These are phyloP conservation scores for Eucalyptus marginata DNA, from an alignment of 345 rosid species.

Conservation along the genomic window DNA sequence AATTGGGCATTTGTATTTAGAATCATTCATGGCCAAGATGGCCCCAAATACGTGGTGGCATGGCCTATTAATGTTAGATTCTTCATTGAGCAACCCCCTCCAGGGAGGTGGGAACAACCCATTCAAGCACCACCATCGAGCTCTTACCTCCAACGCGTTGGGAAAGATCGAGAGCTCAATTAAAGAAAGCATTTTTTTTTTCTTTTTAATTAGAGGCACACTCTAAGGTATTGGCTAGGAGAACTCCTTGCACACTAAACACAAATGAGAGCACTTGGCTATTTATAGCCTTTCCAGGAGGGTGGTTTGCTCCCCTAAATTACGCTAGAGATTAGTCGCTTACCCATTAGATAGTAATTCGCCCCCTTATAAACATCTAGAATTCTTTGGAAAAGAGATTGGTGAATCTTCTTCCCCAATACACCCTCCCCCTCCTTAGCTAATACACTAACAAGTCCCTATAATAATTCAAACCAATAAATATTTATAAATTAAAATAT, in stretches of 20 bases:
- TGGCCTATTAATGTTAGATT: background rate
- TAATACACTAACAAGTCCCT: background rate
- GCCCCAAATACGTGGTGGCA: background rate
- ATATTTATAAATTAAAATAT: too few relatives aligned
- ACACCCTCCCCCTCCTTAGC: background rate
- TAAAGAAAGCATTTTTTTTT: background rate
- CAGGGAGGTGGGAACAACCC: background rate
- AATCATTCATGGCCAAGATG: background rate
- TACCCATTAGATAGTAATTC: background rate
- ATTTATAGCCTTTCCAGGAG: background rate
- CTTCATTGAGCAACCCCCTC: background rate
- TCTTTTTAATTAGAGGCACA: background rate
- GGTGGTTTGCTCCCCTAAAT: background rate
- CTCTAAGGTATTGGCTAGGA: background rate
- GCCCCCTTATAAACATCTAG: background rate
- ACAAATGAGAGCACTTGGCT: background rate
- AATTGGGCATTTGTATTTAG: background rate
- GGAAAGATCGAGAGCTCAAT: background rate
- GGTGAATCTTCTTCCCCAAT: background rate
- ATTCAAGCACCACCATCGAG: background rate
- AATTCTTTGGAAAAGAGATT: background rate
- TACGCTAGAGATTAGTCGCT: background rate
- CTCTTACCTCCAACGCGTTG: background rate
- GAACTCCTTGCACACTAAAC: background rate
- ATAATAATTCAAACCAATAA: background rate